phyloP scores from a whole-genome alignment of 192 early-diverging fungal genomes.

The Kappamyces sp. region DNA sequence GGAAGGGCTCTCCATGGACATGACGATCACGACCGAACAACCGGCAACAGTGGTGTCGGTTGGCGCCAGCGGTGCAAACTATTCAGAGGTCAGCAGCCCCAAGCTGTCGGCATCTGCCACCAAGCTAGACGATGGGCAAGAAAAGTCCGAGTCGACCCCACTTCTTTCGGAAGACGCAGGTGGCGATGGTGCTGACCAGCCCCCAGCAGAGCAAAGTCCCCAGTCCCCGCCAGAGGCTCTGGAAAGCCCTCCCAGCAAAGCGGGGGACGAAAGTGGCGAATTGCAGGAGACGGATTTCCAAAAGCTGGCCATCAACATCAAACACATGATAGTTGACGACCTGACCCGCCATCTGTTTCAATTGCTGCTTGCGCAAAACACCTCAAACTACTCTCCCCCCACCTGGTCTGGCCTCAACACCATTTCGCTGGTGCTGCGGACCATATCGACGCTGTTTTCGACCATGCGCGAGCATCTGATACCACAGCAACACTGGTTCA shows the following conservation, averaged over 20 bases:
- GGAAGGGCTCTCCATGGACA: neutral
- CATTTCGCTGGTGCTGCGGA: constrained; percentile 54
- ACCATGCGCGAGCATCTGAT: constrained; percentile 63
- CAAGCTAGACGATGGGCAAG: constrained; percentile 2
- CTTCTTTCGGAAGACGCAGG: too few species aligned
- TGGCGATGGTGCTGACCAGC: too few species aligned
- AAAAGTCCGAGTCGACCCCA: neutral
- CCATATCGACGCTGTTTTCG: constrained; percentile 65
- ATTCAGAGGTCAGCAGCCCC: neutral
- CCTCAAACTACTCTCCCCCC: constrained; percentile 32
- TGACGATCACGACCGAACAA: neutral
- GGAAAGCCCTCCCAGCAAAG: neutral
- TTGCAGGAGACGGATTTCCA: constrained; percentile 27
- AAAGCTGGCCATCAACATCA: constrained; percentile 27
- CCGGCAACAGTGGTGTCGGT: constrained; percentile 14
- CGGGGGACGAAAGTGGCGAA: neutral
- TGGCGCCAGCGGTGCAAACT: neutral
- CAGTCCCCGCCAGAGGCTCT: neutral
- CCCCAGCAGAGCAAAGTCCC: constrained; percentile 17
- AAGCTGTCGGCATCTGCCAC: constrained; percentile 7
- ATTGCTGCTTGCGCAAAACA: constrained; percentile 45
- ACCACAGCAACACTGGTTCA: constrained; percentile 71
- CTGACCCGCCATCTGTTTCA: constrained; percentile 83
- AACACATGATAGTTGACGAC: constrained; percentile 69
- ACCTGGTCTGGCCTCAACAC: constrained; percentile 34